These are phyloP conservation scores for Starmerella bombicola DNA, from an alignment of 805 yeast genomes.

Conservation along the genomic window DNA sequence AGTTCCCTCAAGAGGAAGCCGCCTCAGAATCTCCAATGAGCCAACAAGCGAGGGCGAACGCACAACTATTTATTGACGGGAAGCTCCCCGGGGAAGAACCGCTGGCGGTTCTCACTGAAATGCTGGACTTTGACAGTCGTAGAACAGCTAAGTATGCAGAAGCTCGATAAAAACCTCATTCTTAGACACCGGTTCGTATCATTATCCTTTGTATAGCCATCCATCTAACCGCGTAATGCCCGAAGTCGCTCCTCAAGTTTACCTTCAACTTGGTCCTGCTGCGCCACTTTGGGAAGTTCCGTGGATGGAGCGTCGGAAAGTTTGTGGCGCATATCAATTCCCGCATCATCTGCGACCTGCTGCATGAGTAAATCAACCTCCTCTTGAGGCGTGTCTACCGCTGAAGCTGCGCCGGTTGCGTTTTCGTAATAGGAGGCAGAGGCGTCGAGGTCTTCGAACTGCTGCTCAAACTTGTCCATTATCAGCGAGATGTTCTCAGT, in stretches of 20 bases:
- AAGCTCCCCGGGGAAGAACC: slow-evolving; percentile 3
- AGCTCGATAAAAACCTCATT: not conserved
- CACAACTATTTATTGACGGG: slow-evolving; percentile 12
- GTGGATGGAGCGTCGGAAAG: slow-evolving; percentile 37
- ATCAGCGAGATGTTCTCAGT: slow-evolving; percentile 82
- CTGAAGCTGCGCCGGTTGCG: slow-evolving; percentile 79
- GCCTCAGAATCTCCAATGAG: slow-evolving; percentile 6
- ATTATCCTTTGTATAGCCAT: not conserved
- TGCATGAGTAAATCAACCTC: slow-evolving; percentile 83
- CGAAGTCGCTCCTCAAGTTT: slow-evolving; percentile 74
- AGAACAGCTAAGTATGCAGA: not conserved
- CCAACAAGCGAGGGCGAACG: slow-evolving; percentile 18
- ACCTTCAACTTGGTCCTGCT: slow-evolving; percentile 64
- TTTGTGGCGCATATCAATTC: slow-evolving; percentile 79
- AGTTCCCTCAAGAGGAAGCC: slow-evolving; percentile 12
- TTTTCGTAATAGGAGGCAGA: slow-evolving; percentile 85
- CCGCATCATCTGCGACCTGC: slow-evolving; percentile 95
- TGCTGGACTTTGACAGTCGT: not conserved
- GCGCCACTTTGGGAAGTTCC: slow-evolving; percentile 39
- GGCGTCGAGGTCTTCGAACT: slow-evolving; percentile 91
- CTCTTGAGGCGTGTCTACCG: slow-evolving; percentile 84
- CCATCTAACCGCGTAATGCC: slow-evolving; percentile 51
- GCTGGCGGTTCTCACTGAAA: not conserved
- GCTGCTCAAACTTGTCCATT: slow-evolving; percentile 94
- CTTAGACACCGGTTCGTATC: not conserved